A percentile compares a stretch with the other conserved stretches of the same genome.
These are phyloP conservation scores for Aspergillus luchuensis DNA, from an alignment of 2,329 filamentous ascomycete genomes.

Conservation along the genomic window DNA sequence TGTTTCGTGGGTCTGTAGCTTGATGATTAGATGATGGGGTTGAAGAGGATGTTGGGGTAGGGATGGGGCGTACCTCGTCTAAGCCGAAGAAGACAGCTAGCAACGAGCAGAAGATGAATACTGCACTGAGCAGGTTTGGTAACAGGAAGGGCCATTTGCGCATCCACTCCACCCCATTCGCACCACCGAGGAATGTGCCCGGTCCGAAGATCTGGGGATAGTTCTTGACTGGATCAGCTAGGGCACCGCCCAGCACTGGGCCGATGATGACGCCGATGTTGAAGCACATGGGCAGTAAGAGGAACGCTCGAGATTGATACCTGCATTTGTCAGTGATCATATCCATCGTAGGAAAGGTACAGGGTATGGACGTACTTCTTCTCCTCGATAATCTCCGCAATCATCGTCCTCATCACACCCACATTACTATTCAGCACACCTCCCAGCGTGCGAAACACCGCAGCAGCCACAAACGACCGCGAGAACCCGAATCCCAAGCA, in stretches of 20 bases:
- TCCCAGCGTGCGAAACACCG: slow-evolving; percentile 67
- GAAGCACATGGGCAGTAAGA: slow-evolving; percentile 68
- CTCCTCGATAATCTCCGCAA: slow-evolving; percentile 70
- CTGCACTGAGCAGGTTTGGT: slow-evolving; percentile 67
- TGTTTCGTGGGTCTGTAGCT: slow-evolving; percentile 38
- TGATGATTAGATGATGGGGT: too few relatives aligned
- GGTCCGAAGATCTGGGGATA: slow-evolving; percentile 66
- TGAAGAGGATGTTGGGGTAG: rapidly evolving
- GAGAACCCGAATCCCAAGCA: slow-evolving; percentile 71
- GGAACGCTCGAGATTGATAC: slow-evolving; percentile 57
- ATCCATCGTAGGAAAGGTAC: too few relatives aligned
- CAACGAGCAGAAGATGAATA: slow-evolving; percentile 60
- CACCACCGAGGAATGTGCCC: slow-evolving; percentile 58
- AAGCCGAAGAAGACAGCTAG: slow-evolving; percentile 63
- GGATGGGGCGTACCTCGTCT: slow-evolving; percentile 57
- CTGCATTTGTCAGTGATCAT: slow-evolving; percentile 22
- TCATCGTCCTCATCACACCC: slow-evolving; percentile 74
- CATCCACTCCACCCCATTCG: slow-evolving; percentile 65
- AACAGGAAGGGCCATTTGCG: slow-evolving; percentile 67
- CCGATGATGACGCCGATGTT: slow-evolving; percentile 66
- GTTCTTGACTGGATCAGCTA: slow-evolving; percentile 66
- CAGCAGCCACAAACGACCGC: slow-evolving; percentile 61
- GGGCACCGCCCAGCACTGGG: slow-evolving; percentile 63
- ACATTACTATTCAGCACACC: slow-evolving; percentile 73
- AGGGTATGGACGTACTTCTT: slow-evolving; percentile 55